A percentile compares a stretch with the other conserved stretches of the same genome.
Evolutionary conservation across 352 stramenopile species (phyloP).

Genomic region (Discostella stelligera): DNA sequence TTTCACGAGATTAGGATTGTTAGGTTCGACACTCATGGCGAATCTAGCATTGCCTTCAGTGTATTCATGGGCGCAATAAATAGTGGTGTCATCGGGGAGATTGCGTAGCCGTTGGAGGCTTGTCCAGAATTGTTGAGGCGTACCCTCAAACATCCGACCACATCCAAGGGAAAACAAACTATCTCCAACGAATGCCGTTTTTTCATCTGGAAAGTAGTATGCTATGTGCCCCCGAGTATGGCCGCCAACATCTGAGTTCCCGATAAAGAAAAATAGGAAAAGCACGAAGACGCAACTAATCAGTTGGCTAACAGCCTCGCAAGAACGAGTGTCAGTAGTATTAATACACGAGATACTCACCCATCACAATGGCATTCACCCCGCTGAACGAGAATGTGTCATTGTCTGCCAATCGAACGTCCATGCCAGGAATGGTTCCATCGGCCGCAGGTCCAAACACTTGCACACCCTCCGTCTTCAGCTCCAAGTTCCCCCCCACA

Average conservation of each 20-base stretch:
- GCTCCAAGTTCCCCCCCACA: conserved; percentile 87
- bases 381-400: conserved; percentile 83
- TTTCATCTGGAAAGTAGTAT: conserved; percentile 73
- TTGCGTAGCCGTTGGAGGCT: conserved; percentile 57
- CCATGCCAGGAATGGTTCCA: conserved; percentile 67
- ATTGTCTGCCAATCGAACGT: conserved; percentile 70
- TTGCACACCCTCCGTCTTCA: conserved; percentile 74
- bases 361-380: conserved; percentile 80
- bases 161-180: conserved; percentile 80
- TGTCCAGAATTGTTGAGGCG: conserved; percentile 68
- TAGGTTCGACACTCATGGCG: conserved; percentile 87
- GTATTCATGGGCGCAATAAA: conserved; percentile 89
- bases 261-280: no score
- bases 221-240: conserved; percentile 91
- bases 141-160: conserved; percentile 83
- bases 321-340: conserved; percentile 5
- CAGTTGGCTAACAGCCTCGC: no score
- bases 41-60: conserved; percentile 89
- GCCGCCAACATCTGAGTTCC: conserved; percentile 76
- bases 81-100: conserved; percentile 57
- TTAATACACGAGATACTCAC: conserved; percentile 26
- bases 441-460: conserved; percentile 80
- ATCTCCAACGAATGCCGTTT: conserved; percentile 77
- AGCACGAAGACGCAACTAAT: no score
- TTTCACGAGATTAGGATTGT: conserved; percentile 79